Evolutionary conservation across 2,329 filamentous ascomycete species (phyloP).

Genomic region (Cytospora piceae): DNA sequence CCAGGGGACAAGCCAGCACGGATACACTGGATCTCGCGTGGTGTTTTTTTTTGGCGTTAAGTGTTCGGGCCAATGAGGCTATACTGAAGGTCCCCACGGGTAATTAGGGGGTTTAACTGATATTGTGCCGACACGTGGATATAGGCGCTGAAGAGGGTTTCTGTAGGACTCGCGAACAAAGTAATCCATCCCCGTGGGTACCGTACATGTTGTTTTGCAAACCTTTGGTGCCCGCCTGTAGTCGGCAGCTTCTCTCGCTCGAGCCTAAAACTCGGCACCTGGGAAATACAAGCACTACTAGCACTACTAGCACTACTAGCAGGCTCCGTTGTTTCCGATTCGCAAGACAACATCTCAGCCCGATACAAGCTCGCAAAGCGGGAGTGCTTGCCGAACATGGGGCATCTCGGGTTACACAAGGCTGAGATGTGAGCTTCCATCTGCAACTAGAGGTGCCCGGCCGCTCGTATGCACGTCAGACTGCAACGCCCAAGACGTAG

Average conservation of each 20-base stretch:
- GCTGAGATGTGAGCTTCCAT: background rate
- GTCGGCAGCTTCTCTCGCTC: too few relatives aligned
- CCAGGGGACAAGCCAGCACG: background rate
- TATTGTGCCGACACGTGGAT: background rate
- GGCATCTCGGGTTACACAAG: background rate
- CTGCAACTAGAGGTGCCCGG: background rate
- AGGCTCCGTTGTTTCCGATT: background rate
- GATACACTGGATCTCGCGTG: background rate
- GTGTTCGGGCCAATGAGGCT: too few relatives aligned
- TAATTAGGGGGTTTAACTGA: too few relatives aligned
- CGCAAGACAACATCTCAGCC: background rate
- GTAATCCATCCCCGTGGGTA: background rate
- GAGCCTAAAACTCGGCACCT: too few relatives aligned
- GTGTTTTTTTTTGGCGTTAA: background rate
- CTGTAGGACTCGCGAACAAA: background rate
- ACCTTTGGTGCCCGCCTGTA: background rate
- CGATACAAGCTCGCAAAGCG: background rate
- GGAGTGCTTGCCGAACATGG: background rate
- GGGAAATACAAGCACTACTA: too few relatives aligned
- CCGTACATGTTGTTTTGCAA: background rate
- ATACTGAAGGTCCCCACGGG: too few relatives aligned
- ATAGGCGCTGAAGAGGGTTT: background rate
- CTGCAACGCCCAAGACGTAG: background rate
- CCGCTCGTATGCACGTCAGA: background rate
- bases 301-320: background rate